Base-by-base conservation (phyloP, 257 asterid species). In the Penstemon eatonii region DNA sequence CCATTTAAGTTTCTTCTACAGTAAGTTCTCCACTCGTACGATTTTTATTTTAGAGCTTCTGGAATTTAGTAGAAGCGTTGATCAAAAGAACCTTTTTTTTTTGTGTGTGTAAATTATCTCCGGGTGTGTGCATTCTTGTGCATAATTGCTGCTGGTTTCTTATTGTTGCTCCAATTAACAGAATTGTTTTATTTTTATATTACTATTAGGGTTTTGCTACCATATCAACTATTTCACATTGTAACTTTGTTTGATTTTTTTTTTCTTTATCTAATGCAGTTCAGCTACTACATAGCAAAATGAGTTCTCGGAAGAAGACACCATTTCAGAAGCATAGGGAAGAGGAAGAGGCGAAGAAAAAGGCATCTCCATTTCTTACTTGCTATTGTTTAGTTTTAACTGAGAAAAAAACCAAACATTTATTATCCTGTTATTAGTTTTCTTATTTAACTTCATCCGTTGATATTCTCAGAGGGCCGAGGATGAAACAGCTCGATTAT, bases 261-360 rank as follows among this genome's bases (percentile, higher is more conserved):
- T 53, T 8, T 25, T 63, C 9, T 3, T 36, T 58, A 56, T 58
- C 44, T 54, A 76, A 46, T 58, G 76, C 68, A 77, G 78, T 51
- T 79, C 25, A 10, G 18, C 67, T 47, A 53, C 70, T 62, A 43
- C 53, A 7, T 73, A 74, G 80, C 66, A 79, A 56, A 69, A 89
- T 91, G 98, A 89, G 94, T 87, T 44, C 94, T 42, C 85, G 92
- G 81, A 91, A 84, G 87, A 89, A 87, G 86, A 89, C 95, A 39
- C 96, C 98, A 5, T 91, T 91, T 75, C 98, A 91, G 84, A 91
- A 89, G 85, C 98, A 91, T 59, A 84, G 98, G 72, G 98, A 91
- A 79, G 98, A 87, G 76, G 96, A 91, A 78, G 98, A 89, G 77
- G 95, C 94, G 5, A 89, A 84, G 92, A 91, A 89, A 80, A 91